Base-by-base conservation (phyloP, 345 rosid species). In the Combretum micranthum region DNA sequence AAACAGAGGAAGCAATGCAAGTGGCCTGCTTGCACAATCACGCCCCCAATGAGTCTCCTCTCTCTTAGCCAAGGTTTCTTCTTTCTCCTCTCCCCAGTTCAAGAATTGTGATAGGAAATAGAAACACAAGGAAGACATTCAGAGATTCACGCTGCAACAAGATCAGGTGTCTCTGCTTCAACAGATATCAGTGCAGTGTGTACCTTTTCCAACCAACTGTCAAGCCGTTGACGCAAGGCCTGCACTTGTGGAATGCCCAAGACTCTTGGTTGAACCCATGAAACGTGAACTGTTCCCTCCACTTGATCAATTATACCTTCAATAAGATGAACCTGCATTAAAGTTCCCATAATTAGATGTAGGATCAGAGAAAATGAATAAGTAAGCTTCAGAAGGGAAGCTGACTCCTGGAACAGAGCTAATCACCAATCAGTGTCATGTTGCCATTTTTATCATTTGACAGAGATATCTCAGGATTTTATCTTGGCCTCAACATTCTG, bases 241-340 rank as follows among this genome's bases (percentile, higher is more conserved):
- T 74, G 84, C 79, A 94, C 79, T 78, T 94, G 99, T 23, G 87
- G 75, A 50, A 86, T 94, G 57, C 96, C 99, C 80, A 94, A 63
- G 65, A 94, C 99, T 74, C 99, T 81, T 1, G 99, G 99, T 70
- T 94, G 99, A 52, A 92, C 99, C 99, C 99, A 94, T 3, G 99
- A 90, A 16, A 94, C 84, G 0, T 94, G 75, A 15, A 94, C 89
- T 5, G 87, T 85, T 61, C 96, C 95, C 64, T 87, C 86, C 43
- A 94, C 99, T 86, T 94, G 95, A 77, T 94, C 97, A 19, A 94
- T 78, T 51, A 94, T 85, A 10, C 99, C 99, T 77, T 94, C 96
- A 2, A 94, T 85, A 55, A 94, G 89, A 79, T 78, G 99, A 75
- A 90, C 99, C 99, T 94, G 86, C 53, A 68, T 20, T 18, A 44